Evolutionary conservation across 495 filamentous ascomycete species (phyloP).

Genomic region (Podospora australis): DNA sequence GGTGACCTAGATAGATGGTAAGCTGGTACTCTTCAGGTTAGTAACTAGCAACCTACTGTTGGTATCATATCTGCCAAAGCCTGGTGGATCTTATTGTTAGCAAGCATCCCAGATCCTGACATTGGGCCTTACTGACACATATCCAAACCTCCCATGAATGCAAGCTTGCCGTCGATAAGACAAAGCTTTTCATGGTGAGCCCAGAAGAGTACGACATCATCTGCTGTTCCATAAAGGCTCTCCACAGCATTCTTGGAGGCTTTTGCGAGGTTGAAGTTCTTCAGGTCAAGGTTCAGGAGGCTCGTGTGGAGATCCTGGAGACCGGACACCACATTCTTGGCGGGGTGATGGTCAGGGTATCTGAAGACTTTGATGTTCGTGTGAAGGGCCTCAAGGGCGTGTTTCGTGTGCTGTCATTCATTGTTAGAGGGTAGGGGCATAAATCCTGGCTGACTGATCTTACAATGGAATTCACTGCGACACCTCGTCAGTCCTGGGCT

Average conservation of each 20-base stretch:
- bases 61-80: constrained; percentile 59
- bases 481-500: constrained; percentile 1
- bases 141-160: constrained; percentile 87
- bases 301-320: constrained; percentile 28
- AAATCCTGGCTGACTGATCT: neutral
- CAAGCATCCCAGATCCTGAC: neutral
- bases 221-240: constrained; percentile 68
- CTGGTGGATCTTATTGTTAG: constrained; percentile 21
- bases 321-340: constrained; percentile 43
- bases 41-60: constrained; percentile 33
- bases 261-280: constrained; percentile 44
- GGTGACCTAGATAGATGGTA: constrained; percentile 55
- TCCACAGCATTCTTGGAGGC: constrained; percentile 63
- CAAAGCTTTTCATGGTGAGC: constrained; percentile 95
- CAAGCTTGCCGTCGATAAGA: constrained; percentile 68
- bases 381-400: constrained; percentile 69
- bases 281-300: constrained; percentile 39
- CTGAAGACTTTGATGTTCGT: constrained; percentile 87
- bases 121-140: constrained; percentile 41
- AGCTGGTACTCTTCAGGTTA: neutral
- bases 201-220: constrained; percentile 85
- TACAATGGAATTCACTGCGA: constrained; percentile 58
- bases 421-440: too few relatives aligned
- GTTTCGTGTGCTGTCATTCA: constrained; percentile 70
- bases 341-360: constrained; percentile 83